Conservation (phyloP, 352 stramenopile genomes). For the Phytophthora multivora region DNA sequence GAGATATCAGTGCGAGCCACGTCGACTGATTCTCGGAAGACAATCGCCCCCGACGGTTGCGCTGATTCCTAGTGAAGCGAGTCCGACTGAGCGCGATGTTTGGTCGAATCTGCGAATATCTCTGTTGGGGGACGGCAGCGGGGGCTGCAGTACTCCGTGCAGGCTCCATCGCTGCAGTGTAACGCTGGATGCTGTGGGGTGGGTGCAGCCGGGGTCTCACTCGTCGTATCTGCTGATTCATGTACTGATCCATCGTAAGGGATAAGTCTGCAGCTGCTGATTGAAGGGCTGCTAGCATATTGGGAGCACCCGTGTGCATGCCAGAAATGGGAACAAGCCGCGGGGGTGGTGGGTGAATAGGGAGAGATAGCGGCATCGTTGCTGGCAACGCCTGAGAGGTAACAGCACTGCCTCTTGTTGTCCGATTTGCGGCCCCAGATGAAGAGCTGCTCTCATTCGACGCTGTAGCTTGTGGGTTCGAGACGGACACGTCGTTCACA, state of each 20-base stretch:
- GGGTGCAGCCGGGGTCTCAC: slow-evolving; percentile 70
- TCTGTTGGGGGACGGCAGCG: slow-evolving; percentile 48
- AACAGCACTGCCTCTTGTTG: slow-evolving; percentile 3
- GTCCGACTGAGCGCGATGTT: slow-evolving; percentile 87
- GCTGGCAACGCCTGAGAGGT: slow-evolving; percentile 13
- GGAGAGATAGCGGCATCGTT: slow-evolving; percentile 40
- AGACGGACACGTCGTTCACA: slow-evolving; percentile 63
- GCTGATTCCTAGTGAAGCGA: slow-evolving; percentile 76
- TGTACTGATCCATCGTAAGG: slow-evolving; percentile 81
- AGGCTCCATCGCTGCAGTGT: slow-evolving; percentile 35
- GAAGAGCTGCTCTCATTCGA: slow-evolving; percentile 49
- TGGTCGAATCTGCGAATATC: slow-evolving; percentile 83
- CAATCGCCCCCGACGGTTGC: slow-evolving; percentile 69
- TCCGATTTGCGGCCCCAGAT: slow-evolving; percentile 17
- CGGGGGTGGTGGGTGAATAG: slow-evolving; percentile 41
- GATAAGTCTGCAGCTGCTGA: slow-evolving; percentile 62
- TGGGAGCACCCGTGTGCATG: slow-evolving; percentile 42
- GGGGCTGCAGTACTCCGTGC: slow-evolving; percentile 29
- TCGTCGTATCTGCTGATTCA: slow-evolving; percentile 82
- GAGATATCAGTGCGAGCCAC: slow-evolving; percentile 83
- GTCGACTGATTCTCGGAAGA: slow-evolving; percentile 86
- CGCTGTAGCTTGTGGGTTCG: slow-evolving; percentile 37
- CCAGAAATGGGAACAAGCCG: slow-evolving; percentile 41
- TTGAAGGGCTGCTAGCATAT: slow-evolving; percentile 68
- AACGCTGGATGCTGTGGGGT: slow-evolving; percentile 45